phyloP scores from a whole-genome alignment of 1,284 basidiomycete species.

The Phaffia rhodozyma region DNA sequence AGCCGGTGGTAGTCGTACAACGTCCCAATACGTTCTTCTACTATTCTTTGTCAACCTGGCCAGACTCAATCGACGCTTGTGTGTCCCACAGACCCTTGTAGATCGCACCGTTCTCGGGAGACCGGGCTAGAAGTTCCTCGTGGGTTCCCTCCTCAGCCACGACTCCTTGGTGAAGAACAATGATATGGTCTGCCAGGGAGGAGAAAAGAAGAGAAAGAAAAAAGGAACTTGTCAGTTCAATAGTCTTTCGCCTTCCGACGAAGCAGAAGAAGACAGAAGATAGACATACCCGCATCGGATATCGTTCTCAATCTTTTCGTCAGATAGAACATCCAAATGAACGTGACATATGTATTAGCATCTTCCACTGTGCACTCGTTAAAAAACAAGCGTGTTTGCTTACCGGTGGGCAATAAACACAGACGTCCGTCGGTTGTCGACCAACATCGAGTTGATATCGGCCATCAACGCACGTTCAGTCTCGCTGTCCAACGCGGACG shows the following conservation, averaged over 20 bases:
- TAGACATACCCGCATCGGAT: constrained; percentile 59
- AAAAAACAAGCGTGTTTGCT: constrained; percentile 16
- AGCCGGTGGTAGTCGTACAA: too few relatives aligned
- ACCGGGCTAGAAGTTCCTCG: constrained; percentile 55
- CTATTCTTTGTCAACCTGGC: background rate
- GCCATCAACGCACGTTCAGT: constrained; percentile 92
- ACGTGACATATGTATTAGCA: constrained; percentile 5
- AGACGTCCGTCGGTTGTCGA: constrained; percentile 69
- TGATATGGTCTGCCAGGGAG: constrained; percentile 56
- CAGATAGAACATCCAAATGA: background rate
- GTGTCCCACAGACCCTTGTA: constrained; percentile 80
- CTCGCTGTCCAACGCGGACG: constrained; percentile 84
- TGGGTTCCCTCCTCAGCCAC: constrained; percentile 89
- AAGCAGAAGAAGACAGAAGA: constrained; percentile 16
- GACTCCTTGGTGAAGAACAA: constrained; percentile 71
- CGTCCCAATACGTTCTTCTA: too few relatives aligned
- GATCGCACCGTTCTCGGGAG: constrained; percentile 44
- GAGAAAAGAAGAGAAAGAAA: background rate
- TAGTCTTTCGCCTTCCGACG: background rate
- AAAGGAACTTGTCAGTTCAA: background rate
- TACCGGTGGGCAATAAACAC: constrained; percentile 82
- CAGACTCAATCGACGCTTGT: constrained; percentile 36
- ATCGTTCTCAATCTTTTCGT: constrained; percentile 63
- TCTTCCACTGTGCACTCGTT: background rate
- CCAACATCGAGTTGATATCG: constrained; percentile 72